phyloP scores from a whole-genome alignment of 1,139 yeast genomes.

The Yamadazyma songkhlaensis region DNA sequence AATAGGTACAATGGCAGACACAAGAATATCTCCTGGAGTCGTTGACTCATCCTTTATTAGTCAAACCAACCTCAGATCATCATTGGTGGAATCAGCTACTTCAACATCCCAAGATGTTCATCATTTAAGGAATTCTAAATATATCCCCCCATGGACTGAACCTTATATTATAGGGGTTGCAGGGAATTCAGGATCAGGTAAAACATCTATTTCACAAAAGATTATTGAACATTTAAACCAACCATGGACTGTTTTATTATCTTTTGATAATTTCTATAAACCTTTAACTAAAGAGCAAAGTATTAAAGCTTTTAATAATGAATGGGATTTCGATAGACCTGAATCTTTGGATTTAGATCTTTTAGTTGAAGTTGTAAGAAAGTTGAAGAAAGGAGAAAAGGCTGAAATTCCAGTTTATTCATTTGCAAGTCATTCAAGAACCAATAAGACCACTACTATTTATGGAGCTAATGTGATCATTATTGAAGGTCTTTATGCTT shows the following conservation, averaged over 20 bases:
- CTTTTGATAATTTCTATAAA: slow-evolving; percentile 87
- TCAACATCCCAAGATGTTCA: slow-evolving; percentile 3
- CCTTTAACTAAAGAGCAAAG: slow-evolving; percentile 66
- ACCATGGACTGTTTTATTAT: slow-evolving; percentile 93
- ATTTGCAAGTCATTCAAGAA: slow-evolving; percentile 69
- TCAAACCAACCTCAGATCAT: not conserved
- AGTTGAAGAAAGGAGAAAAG: slow-evolving; percentile 54
- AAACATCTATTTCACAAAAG: slow-evolving; percentile 85
- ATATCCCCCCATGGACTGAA: slow-evolving; percentile 93
- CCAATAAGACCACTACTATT: slow-evolving; percentile 66
- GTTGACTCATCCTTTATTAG: slow-evolving; percentile 3
- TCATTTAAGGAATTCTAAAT: slow-evolving; percentile 20
- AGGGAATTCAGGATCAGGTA: slow-evolving; percentile 94
- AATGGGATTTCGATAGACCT: slow-evolving; percentile 87
- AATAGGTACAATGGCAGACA: slow-evolving; percentile 1
- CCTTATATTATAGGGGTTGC: slow-evolving; percentile 95
- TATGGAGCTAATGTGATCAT: slow-evolving; percentile 95
- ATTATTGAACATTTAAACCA: slow-evolving; percentile 78
- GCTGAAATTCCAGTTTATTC: slow-evolving; percentile 87
- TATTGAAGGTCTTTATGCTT: slow-evolving; percentile 86
- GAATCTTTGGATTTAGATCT: slow-evolving; percentile 76
- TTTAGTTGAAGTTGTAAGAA: slow-evolving; percentile 58
- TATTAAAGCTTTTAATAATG: slow-evolving; percentile 56
- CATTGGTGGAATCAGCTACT: not conserved
- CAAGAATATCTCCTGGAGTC: slow-evolving; percentile 10